A percentile compares a stretch with the other conserved stretches of the same genome.
Conservation (phyloP, 2,329 filamentous ascomycete species). For the Chaetomiaceae sp. region DNA sequence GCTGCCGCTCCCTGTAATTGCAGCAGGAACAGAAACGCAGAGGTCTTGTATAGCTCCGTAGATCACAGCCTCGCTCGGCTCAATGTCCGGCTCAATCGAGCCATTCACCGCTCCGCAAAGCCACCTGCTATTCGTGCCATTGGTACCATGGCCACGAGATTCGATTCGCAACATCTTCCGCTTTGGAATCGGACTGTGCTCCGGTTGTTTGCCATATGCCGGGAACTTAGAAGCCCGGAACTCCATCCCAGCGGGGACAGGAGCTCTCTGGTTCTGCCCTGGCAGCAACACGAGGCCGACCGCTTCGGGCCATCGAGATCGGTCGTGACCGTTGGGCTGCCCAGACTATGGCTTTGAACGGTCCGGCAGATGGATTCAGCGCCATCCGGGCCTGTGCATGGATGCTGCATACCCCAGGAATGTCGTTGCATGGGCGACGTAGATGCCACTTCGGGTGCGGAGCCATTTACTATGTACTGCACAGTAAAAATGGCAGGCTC, state of each 20-base stretch:
- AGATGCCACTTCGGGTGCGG: background rate
- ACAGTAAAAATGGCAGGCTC: background rate
- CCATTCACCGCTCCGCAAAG: background rate
- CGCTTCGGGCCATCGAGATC: background rate
- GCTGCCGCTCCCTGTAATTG: background rate
- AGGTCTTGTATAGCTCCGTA: background rate
- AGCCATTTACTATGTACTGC: too few relatives aligned
- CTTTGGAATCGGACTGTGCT: background rate
- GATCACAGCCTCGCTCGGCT: background rate
- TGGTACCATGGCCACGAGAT: background rate
- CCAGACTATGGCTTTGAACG: background rate
- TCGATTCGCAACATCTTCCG: background rate
- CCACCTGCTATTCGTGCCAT: background rate
- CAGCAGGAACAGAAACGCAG: background rate
- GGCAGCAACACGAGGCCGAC: background rate
- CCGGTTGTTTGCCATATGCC: too few relatives aligned
- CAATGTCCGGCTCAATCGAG: constrained; percentile 10
- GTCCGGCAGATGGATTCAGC: background rate
- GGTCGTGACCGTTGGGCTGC: background rate
- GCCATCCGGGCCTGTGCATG: background rate
- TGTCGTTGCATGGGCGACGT: background rate
- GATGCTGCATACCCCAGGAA: background rate
- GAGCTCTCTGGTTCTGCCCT: too few relatives aligned
- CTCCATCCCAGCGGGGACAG: too few relatives aligned
- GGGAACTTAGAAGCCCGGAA: too few relatives aligned